A percentile compares a stretch with the other conserved stretches of the same genome.
phyloP scores from a whole-genome alignment of 1,139 yeast genomes.

The Pichia sp. region DNA sequence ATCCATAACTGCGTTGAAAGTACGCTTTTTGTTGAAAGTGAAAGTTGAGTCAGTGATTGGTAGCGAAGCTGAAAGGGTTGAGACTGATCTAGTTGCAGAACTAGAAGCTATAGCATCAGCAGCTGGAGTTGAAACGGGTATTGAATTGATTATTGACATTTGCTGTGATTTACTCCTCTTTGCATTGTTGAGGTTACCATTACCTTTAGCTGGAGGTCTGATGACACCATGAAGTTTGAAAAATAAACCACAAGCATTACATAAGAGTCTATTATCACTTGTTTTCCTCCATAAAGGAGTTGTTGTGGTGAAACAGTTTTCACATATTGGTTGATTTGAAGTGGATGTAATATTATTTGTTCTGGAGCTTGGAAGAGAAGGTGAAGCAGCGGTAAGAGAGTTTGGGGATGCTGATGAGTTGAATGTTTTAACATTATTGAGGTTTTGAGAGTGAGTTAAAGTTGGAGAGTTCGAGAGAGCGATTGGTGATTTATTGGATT shows the following conservation, averaged over 20 bases:
- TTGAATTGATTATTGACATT: background rate
- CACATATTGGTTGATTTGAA: slow-evolving; percentile 32
- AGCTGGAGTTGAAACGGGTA: background rate
- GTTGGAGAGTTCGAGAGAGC: slow-evolving; percentile 17
- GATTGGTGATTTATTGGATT: slow-evolving; percentile 12
- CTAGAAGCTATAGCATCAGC: background rate
- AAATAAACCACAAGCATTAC: slow-evolving; percentile 57
- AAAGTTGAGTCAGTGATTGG: background rate
- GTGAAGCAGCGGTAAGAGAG: too few relatives aligned
- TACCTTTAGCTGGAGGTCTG: slow-evolving; percentile 35
- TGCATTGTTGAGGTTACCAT: too few relatives aligned
- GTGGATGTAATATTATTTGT: slow-evolving; percentile 1
- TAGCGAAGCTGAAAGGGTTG: too few relatives aligned
- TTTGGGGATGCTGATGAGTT: background rate
- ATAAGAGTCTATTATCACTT: slow-evolving; percentile 42
- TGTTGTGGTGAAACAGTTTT: slow-evolving; percentile 49
- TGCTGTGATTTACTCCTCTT: too few relatives aligned
- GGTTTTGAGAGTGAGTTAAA: slow-evolving; percentile 10
- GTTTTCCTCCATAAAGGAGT: slow-evolving; percentile 58
- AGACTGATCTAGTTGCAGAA: background rate
- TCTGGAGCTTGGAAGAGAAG: too few relatives aligned
- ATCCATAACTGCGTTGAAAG: slow-evolving; percentile 5
- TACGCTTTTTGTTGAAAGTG: slow-evolving; percentile 8
- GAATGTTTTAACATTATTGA: background rate
- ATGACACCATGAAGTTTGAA: slow-evolving; percentile 52